phyloP scores from a whole-genome alignment of 2,329 filamentous ascomycete species.

The Alternaria triticimaculans region DNA sequence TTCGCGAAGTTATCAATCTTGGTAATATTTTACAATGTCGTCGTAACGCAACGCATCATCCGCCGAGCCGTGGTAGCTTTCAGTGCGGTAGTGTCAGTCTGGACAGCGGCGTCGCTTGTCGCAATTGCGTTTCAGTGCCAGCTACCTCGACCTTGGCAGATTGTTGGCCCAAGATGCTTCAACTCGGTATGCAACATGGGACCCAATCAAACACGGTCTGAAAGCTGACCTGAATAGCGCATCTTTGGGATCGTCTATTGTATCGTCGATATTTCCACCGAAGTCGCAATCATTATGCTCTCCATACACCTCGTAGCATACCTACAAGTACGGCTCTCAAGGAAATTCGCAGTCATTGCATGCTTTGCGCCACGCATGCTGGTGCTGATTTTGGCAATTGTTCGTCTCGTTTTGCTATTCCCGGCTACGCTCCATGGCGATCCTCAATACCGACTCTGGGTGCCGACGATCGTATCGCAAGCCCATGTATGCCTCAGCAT shows the following conservation, averaged over 20 bases:
- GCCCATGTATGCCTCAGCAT: constrained; percentile 39
- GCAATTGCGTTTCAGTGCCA: constrained; percentile 40
- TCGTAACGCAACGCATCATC: constrained; percentile 24
- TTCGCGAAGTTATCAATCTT: constrained; percentile 42
- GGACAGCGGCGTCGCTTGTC: constrained; percentile 35
- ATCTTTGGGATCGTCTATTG: constrained; percentile 46
- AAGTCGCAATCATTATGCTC: constrained; percentile 40
- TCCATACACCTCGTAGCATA: constrained; percentile 41
- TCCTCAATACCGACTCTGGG: constrained; percentile 37
- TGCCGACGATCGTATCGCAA: constrained; percentile 35
- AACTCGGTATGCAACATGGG: constrained; percentile 30
- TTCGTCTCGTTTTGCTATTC: constrained; percentile 40
- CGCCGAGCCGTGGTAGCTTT: constrained; percentile 28
- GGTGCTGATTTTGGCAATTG: constrained; percentile 33
- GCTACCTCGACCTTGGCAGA: constrained; percentile 41
- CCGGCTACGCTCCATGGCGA: constrained; percentile 36
- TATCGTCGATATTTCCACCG: constrained; percentile 41
- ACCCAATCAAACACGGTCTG: neutral
- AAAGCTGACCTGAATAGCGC: constrained; percentile 30
- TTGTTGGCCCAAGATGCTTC: constrained; percentile 34
- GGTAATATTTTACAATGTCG: constrained; percentile 34
- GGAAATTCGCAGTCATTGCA: constrained; percentile 37
- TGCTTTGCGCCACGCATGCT: constrained; percentile 43
- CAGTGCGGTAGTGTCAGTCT: constrained; percentile 32
- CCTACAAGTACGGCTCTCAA: constrained; percentile 28